phyloP scores from a whole-genome alignment of 1,139 yeast species.

The Kodamaea derodonti region DNA sequence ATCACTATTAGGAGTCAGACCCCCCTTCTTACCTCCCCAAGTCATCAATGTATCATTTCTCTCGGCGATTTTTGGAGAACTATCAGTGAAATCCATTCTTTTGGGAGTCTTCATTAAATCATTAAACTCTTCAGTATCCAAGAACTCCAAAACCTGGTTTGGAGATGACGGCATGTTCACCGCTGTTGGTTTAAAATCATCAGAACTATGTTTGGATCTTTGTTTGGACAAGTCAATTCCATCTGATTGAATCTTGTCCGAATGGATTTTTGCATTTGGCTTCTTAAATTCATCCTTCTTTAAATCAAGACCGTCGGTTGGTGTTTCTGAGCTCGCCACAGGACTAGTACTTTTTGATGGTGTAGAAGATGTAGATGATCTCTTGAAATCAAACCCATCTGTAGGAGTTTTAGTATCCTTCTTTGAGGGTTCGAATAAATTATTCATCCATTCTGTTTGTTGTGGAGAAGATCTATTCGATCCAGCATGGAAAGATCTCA shows the following conservation, averaged over 20 bases:
- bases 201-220: too few relatives aligned
- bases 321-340: slow-evolving; percentile 27
- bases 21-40: slow-evolving; percentile 21
- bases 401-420: slow-evolving; percentile 40
- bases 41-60: slow-evolving; percentile 38
- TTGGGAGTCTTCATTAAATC: slow-evolving; percentile 10
- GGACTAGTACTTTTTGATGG: slow-evolving; percentile 18
- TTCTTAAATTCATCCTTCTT: not conserved
- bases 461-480: slow-evolving; percentile 30
- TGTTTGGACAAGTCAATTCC: too few relatives aligned
- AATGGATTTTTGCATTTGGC: not conserved
- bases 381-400: slow-evolving; percentile 14
- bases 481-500: slow-evolving; percentile 30
- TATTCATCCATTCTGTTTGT: slow-evolving; percentile 34
- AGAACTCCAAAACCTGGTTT: slow-evolving; percentile 15
- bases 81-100: slow-evolving; percentile 10
- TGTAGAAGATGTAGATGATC: too few relatives aligned
- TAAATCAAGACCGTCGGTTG: slow-evolving; percentile 14
- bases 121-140: slow-evolving; percentile 20
- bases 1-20: slow-evolving; percentile 33
- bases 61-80: slow-evolving; percentile 28
- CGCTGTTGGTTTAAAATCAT: slow-evolving; percentile 18
- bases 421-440: slow-evolving; percentile 43
- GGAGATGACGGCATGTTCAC: slow-evolving; percentile 47
- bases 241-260: too few relatives aligned